Conservation (phyloP, 2,329 filamentous ascomycete genomes). For the Hymenoscyphus salicellus region DNA sequence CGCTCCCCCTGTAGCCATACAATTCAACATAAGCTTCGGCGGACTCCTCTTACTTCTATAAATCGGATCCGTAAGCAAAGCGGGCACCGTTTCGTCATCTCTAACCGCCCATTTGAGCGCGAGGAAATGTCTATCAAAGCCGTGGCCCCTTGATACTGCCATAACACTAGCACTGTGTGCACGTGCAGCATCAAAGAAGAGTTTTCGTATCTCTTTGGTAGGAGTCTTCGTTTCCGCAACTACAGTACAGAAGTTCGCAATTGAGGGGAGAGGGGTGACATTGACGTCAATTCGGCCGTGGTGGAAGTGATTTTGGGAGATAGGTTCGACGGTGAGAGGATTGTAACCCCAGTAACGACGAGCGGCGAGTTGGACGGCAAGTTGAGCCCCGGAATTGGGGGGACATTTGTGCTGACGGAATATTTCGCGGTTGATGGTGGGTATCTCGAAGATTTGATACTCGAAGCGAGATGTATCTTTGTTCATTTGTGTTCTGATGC, state of each 20-base stretch:
- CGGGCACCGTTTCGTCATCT: not conserved
- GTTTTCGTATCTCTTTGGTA: not conserved
- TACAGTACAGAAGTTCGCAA: not conserved
- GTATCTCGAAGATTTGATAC: not conserved
- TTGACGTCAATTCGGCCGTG: conserved; percentile 7
- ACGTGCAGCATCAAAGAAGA: conserved; percentile 5
- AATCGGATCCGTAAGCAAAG: not conserved
- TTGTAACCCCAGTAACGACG: conserved; percentile 5
- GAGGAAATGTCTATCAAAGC: conserved; percentile 2
- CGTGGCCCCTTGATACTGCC: not conserved
- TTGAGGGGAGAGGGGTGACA: not conserved
- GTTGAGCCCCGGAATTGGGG: conserved; percentile 8
- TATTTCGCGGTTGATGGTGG: not conserved
- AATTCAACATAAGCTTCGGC: not conserved
- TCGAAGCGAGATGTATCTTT: not conserved
- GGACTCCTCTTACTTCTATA: not conserved
- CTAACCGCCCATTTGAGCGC: not conserved
- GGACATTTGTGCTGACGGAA: conserved; percentile 7
- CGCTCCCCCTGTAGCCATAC: not conserved
- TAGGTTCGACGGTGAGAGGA: not conserved
- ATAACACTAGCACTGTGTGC: not conserved
- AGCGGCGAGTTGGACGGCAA: conserved; percentile 12
- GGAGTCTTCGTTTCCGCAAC: not conserved
- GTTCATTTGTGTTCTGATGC: not conserved
- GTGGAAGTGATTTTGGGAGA: conserved; percentile 6